Evolutionary conservation across 352 stramenopile species (phyloP), one percentile per base, ranked within the genome.

Genomic region (Phytopythium montanum): DNA sequence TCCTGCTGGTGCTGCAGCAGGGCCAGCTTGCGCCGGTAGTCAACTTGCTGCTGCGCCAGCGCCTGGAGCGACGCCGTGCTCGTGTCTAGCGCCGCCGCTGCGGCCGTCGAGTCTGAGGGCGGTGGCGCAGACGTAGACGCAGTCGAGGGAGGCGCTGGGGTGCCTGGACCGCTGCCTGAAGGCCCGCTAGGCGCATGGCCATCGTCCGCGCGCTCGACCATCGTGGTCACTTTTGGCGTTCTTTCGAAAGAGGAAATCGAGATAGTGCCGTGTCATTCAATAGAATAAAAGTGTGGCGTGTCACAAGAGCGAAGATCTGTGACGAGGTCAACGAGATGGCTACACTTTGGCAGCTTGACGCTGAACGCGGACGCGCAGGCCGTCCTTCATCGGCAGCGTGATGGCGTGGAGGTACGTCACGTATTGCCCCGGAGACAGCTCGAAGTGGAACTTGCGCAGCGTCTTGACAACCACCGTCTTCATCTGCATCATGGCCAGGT

Each of bases 401-500:
- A 84, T 29, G 7, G 66, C 64, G 58, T 74, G 46, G 12, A 56
- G 58, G 39, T 78, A 79, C 13, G 64, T 74, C 2, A 75, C 39
- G 41, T 66, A 51, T 28, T 74, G 61, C 12, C 69, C 67, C 0
- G 61, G 64, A 9, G 61, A 58, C 23, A 69, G 62, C 52, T 53
- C 58, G 13, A 81, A 57, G 52, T 74, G 33, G 28, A 75, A 81
- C 23, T 60, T 67, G 55, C 62, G 73, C 23, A 80, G 45, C 7
- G 78, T 33, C 26, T 62, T 61, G 8, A 66, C 53, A 0, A 64
- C 58, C 4, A 68, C 64, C 54, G 76, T 80, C 52, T 81, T 81
- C 23, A 77, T 76, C 60, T 79, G 65, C 44, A 66, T 66, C 54
- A 80, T 68, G 0, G 66, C 69, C 41, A 81, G 70, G n/a, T 73